phyloP scores from a whole-genome alignment of 176 grass and related monocot species.

The Bothriochloa decipiens region DNA sequence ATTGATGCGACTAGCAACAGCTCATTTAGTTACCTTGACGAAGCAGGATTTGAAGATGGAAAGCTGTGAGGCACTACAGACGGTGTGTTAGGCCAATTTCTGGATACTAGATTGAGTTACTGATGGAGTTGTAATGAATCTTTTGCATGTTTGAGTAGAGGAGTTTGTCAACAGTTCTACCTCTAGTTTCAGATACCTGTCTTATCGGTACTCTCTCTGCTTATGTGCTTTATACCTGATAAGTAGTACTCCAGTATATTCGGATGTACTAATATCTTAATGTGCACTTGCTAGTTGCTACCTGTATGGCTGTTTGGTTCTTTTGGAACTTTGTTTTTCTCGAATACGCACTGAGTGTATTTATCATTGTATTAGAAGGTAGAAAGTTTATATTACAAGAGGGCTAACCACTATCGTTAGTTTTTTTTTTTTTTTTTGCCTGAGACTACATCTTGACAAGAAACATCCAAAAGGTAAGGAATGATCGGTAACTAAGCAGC shows the following conservation, averaged over 20 bases:
- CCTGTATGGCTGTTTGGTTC: background rate
- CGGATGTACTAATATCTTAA: background rate
- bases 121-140: constrained; percentile 18
- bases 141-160: background rate
- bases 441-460: too few species aligned
- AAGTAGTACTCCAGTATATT: background rate
- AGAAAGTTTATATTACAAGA: too few species aligned
- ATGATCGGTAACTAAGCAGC: too few species aligned
- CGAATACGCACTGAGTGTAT: too few species aligned
- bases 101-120: constrained; percentile 5
- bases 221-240: background rate
- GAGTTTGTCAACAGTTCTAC: background rate
- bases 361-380: too few species aligned
- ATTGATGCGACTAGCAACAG: background rate
- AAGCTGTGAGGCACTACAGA: background rate
- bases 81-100: background rate
- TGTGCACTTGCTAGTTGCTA: background rate
- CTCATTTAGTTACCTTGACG: background rate
- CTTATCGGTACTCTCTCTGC: background rate
- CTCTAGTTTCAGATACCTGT: constrained; percentile 29
- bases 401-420: too few species aligned
- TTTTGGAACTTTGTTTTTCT: too few species aligned
- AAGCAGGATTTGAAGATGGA: constrained; percentile 3
- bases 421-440: too few species aligned
- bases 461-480: too few species aligned